Evolutionary conservation across 768 basidiomycete species (phyloP).

Genomic region (Termitomyces sp.): DNA sequence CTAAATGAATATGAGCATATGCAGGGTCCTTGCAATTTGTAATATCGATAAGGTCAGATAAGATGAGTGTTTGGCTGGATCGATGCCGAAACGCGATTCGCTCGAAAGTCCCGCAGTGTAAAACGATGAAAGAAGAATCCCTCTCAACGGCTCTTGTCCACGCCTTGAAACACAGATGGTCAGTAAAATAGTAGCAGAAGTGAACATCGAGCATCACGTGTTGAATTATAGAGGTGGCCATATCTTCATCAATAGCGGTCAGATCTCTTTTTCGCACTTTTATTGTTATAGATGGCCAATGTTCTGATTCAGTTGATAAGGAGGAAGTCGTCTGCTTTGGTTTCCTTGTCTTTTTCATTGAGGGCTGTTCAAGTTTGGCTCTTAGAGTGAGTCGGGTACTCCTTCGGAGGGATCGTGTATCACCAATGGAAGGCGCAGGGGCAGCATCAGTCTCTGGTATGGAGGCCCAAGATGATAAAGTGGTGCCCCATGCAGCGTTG

Average conservation of each 20-base stretch:
- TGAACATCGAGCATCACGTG: background rate
- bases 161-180: background rate
- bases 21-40: background rate
- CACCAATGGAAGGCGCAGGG: no score
- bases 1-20: background rate
- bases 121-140: conserved; percentile 5
- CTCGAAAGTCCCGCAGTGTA: conserved; percentile 1
- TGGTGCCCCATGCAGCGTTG: background rate
- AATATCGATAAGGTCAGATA: conserved; percentile 1
- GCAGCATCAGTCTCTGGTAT: background rate
- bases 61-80: conserved; percentile 4
- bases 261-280: background rate
- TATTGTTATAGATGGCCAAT: background rate
- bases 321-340: background rate
- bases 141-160: conserved; percentile 5
- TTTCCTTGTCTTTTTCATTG: background rate
- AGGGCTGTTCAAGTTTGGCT: background rate
- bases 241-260: background rate
- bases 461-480: background rate
- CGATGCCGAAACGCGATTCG: conserved; percentile 8
- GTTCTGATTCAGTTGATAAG: background rate
- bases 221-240: background rate
- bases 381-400: background rate
- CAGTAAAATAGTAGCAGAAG: background rate
- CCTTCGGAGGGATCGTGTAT: background rate